Evolutionary conservation across 108 stramenopile species (phyloP).

Genomic region (Skeletonema tropicum): DNA sequence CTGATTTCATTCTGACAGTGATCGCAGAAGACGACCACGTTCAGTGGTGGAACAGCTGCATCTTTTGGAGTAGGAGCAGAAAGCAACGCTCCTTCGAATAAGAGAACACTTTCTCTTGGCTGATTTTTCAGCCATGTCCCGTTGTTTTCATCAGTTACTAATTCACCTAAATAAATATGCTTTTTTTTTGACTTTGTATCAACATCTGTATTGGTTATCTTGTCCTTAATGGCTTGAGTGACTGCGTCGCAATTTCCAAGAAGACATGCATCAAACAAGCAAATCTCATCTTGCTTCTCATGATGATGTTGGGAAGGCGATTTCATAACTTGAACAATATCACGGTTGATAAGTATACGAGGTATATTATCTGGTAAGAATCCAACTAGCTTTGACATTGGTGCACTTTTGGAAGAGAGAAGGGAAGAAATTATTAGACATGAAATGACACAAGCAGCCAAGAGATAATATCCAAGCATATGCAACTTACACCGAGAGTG

Average conservation of each 20-base stretch:
- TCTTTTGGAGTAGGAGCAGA: slow-evolving; percentile 6
- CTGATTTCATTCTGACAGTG: slow-evolving; percentile 60
- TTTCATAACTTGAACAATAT: slow-evolving; percentile 62
- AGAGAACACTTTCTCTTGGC: slow-evolving; percentile 66
- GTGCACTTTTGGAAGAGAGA: slow-evolving; percentile 52
- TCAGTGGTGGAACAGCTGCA: slow-evolving; percentile 20
- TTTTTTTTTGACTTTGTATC: background rate
- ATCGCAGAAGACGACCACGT: slow-evolving; percentile 79
- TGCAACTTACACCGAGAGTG: slow-evolving; percentile 72
- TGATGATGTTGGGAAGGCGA: slow-evolving; percentile 16
- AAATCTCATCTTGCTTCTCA: slow-evolving; percentile 38
- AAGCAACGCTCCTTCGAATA: slow-evolving; percentile 76
- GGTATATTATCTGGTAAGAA: slow-evolving; percentile 69
- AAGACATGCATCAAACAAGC: slow-evolving; percentile 79
- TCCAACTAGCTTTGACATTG: slow-evolving; percentile 81
- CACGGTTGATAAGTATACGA: slow-evolving; percentile 85
- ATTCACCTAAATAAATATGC: background rate
- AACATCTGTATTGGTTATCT: slow-evolving; percentile 25
- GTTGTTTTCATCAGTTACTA: background rate
- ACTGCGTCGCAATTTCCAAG: slow-evolving; percentile 90
- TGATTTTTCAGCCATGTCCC: slow-evolving; percentile 40
- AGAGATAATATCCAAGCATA: too few species aligned
- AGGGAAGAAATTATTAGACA: background rate
- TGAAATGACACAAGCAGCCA: background rate
- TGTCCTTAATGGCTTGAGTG: slow-evolving; percentile 57